Evolutionary conservation across 768 basidiomycete genomes (phyloP), one percentile per base, ranked within the genome.

Genomic region (Porphyrellus cyaneotinctus): DNA sequence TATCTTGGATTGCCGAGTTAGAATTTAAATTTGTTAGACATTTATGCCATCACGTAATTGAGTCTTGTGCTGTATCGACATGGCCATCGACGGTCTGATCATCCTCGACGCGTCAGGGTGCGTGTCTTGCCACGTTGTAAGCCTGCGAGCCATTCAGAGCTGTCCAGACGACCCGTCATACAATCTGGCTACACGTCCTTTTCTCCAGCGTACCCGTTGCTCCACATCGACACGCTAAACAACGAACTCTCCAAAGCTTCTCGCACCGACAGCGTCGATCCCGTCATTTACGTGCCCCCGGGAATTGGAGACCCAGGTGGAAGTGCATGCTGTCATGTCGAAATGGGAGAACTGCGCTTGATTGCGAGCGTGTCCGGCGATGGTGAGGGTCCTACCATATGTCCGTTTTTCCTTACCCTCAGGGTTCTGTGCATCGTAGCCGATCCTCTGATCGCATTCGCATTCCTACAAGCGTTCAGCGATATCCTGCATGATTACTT

Each of bases 381-480:
- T 67, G 80, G 94, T 94, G 65, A 66, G 43, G 30, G 15, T n/a
- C 22, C 17, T 30, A 2, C 32, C 4, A 38, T 15, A 7, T 17
- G 3, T 11, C 22, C 38, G 23, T 33, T n/a, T 37, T n/a, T 32
- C 26, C 28, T 35, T 3, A 20, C 24, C 32, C 42, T 42, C 18
- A 30, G 17, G 26, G 20, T 4, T n/a, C 17, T 42, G 6, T 24
- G 38, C 23, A 22, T 47, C 18, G 32, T 59, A 95, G 94, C 85
- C 64, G 94, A 97, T 64, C 94, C 95, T 1, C 70, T 94, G 32
- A 85, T 92, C 52, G 93, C 88, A 10, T 94, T 97, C 64, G 79
- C 92, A 1, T 97, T 95, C 66, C 68, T 97, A 26, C 83, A 90
- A 64, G 83, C 88, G 1, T 95, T 97, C 66, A 70, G 88, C 33